phyloP scores from a whole-genome alignment of 352 stramenopile species.

The Hyaloperonospora arabidopsidis region DNA sequence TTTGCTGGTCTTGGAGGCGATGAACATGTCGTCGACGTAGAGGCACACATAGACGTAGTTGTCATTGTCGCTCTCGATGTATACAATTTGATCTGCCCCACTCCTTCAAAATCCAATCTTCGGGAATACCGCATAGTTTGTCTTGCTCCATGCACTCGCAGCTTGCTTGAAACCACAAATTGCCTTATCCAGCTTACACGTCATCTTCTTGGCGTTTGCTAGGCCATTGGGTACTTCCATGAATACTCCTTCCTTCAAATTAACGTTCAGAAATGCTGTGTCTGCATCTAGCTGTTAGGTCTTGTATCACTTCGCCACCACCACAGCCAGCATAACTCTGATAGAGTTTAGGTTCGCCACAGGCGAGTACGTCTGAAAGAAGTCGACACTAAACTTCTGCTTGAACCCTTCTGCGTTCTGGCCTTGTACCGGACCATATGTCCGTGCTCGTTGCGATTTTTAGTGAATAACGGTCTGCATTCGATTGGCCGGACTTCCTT shows the following conservation, averaged over 20 bases:
- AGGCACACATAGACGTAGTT: constrained; percentile 7
- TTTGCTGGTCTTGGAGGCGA: too few relatives aligned
- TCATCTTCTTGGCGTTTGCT: background rate
- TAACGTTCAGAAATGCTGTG: constrained; percentile 7
- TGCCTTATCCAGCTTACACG: constrained; percentile 14
- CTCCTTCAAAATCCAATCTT: constrained; percentile 12
- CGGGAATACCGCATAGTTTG: constrained; percentile 4
- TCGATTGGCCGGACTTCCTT: background rate
- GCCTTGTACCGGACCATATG: background rate
- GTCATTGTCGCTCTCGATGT: constrained; percentile 6
- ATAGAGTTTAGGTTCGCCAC: constrained; percentile 4
- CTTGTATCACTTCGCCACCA: background rate
- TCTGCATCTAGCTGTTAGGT: background rate
- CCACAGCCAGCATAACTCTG: background rate
- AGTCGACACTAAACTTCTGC: constrained; percentile 7
- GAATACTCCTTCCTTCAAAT: background rate
- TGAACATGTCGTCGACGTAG: too few relatives aligned
- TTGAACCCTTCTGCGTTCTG: constrained; percentile 1
- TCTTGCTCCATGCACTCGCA: constrained; percentile 14
- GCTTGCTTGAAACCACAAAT: constrained; percentile 19
- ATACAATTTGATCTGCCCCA: constrained; percentile 13
- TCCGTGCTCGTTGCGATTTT: too few relatives aligned
- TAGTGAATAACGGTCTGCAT: too few relatives aligned
- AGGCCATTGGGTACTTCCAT: constrained; percentile 7
- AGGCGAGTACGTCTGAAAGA: too few relatives aligned